Base-by-base conservation (phyloP, 345 rosid genomes). In the Xanthoceras sorbifolium region DNA sequence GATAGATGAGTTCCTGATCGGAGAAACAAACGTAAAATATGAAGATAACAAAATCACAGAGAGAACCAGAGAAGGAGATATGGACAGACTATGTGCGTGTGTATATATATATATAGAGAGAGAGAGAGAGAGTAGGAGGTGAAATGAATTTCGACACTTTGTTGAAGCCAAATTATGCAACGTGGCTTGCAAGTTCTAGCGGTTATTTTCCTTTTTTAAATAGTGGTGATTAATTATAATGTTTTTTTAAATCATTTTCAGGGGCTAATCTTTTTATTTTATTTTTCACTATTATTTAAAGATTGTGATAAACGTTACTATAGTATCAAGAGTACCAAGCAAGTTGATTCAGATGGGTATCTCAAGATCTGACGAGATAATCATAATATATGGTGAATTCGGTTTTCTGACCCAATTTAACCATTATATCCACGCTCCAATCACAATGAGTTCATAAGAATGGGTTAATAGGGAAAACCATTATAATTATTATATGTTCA, bases 151-250 rank as follows among this genome's bases (percentile, higher is more conserved):
- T 44, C 69, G 44, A 73, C 69, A 44, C 76, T 44, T 29, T 31
- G 1, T 31, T 18, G 11, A 22, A 54, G 48, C 28, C 15, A 32
- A 17, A 15, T 32, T 62, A 44, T 73, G 69, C 76, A 63, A 73
- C 76, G 76, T 73, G 76, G 76, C 69, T 44, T 17, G 59, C 42
- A 42, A 61, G 44, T 28, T 61, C 26, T 38, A 12, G 61, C 32
- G 9, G 64, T 71, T 32, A 3, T 11, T 69, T 70, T 9, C 9
- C 2, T 40, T 28, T 40, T n/a, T 48, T 29, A 29, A 50, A 17
- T 20, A 18, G 29, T 52, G 28, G 36, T 25, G 26, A 22, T 5
- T 67, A 10, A n/a, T 65, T 25, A 5, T 18, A 20, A 18, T n/a
- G 9, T 59, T 57, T n/a, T 57, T n/a, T 4, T 57, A 26, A 57